Conservation (phyloP, 345 rosid genomes). For the Eucalyptus pumila region DNA sequence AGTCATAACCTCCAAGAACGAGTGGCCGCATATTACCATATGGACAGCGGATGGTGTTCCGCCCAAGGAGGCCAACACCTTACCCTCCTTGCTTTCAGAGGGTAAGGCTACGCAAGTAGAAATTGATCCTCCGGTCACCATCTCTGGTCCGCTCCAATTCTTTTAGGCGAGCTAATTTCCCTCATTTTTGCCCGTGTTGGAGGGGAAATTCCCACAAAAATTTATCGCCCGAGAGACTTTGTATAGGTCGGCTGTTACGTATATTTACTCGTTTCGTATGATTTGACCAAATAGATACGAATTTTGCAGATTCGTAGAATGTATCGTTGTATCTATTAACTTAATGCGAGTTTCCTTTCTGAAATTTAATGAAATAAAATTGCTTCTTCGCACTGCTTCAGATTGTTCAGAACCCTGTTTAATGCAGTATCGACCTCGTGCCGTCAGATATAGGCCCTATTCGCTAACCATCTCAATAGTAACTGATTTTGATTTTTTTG, state of each 20-base stretch:
- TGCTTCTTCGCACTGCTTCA: background rate
- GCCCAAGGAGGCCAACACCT: conserved; percentile 64
- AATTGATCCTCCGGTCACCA: conserved; percentile 52
- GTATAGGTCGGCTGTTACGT: background rate
- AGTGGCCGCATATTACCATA: conserved; percentile 87
- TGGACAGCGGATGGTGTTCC: conserved; percentile 73
- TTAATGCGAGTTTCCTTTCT: background rate
- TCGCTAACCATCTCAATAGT: no score
- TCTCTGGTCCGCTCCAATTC: conserved; percentile 66
- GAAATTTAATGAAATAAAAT: background rate
- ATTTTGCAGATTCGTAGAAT: background rate
- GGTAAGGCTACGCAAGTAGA: conserved; percentile 64
- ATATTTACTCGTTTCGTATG: background rate
- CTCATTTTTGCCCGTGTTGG: background rate
- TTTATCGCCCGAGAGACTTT: background rate
- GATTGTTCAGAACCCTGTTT: background rate
- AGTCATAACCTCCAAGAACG: conserved; percentile 41
- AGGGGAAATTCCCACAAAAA: background rate
- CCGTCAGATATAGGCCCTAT: no score
- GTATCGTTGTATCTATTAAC: background rate
- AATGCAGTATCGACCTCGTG: background rate
- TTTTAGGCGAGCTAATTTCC: conserved; percentile 10
- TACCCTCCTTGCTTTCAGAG: conserved; percentile 45
- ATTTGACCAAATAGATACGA: background rate
- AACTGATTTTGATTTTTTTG: no score